phyloP scores from a whole-genome alignment of 306 rosid genomes.

The Begonia masoniana region DNA sequence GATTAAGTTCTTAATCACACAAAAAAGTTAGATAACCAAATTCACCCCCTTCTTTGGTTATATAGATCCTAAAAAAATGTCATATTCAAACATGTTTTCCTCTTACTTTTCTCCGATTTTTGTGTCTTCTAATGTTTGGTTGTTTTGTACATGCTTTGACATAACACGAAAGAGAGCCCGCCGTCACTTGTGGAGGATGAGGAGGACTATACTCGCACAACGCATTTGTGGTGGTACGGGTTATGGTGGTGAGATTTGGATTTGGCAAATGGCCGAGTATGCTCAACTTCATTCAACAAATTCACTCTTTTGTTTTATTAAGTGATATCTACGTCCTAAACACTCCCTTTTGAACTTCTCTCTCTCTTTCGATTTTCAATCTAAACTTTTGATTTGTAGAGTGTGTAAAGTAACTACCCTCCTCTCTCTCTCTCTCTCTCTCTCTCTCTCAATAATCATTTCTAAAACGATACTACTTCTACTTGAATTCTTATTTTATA shows the following conservation, averaged over 20 bases:
- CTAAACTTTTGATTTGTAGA: conserved; percentile 6
- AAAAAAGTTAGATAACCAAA: too few species aligned
- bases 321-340: conserved; percentile 85
- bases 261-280: conserved; percentile 97
- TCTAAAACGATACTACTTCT: too few species aligned
- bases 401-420: conserved; percentile 67
- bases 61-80: too few species aligned
- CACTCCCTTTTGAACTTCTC: conserved; percentile 3
- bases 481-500: too few species aligned
- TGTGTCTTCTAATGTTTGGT: too few species aligned
- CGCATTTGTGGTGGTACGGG: conserved; percentile 82
- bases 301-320: conserved; percentile 73
- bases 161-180: conserved; percentile 94
- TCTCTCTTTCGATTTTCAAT: neutral
- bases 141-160: conserved; percentile 2
- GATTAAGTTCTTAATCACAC: too few species aligned
- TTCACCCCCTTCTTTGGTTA: too few species aligned
- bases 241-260: conserved; percentile 81
- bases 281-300: conserved; percentile 69
- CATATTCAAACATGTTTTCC: too few species aligned
- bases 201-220: conserved; percentile 58
- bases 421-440: conserved; percentile 22
- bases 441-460: conserved; percentile 6
- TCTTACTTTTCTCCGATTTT: neutral
- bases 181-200: conserved; percentile 81